These are phyloP conservation scores for Backusella westeae DNA, from an alignment of 192 early-diverging fungal species.

Conservation along the genomic window DNA sequence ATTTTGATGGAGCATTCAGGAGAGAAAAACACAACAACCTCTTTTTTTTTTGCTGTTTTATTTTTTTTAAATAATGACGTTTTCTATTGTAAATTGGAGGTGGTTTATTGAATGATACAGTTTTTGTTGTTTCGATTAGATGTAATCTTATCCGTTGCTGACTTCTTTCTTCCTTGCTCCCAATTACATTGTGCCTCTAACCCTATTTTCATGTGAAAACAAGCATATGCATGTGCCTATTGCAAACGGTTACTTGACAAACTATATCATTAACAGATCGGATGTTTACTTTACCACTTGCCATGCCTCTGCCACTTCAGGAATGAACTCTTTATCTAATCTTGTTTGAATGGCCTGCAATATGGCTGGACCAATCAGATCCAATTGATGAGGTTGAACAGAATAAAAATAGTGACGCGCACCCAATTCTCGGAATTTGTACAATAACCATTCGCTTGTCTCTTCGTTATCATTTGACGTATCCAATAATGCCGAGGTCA, in stretches of 20 bases:
- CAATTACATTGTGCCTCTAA: background rate
- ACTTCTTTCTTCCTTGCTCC: background rate
- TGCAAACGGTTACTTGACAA: background rate
- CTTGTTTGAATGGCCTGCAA: background rate
- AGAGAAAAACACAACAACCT: too few species aligned
- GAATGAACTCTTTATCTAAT: constrained; percentile 14
- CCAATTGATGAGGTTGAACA: constrained; percentile 15
- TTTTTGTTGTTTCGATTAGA: background rate
- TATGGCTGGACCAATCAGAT: constrained; percentile 16
- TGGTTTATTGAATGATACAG: background rate
- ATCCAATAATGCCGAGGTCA: background rate
- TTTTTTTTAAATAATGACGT: background rate
- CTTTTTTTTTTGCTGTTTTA: too few species aligned
- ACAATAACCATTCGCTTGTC: background rate
- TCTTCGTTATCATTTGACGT: background rate
- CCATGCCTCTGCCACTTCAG: constrained; percentile 25
- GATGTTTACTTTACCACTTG: background rate
- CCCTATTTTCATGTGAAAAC: constrained; percentile 20
- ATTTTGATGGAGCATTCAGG: too few species aligned
- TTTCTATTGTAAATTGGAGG: background rate
- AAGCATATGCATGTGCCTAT: constrained; percentile 17
- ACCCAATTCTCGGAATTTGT: constrained; percentile 13
- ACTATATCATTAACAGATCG: background rate
- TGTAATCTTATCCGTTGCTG: background rate
- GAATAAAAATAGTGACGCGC: constrained; percentile 2